Evolutionary conservation across 768 basidiomycete species (phyloP).

Genomic region (Hysterangium stoloniferum): DNA sequence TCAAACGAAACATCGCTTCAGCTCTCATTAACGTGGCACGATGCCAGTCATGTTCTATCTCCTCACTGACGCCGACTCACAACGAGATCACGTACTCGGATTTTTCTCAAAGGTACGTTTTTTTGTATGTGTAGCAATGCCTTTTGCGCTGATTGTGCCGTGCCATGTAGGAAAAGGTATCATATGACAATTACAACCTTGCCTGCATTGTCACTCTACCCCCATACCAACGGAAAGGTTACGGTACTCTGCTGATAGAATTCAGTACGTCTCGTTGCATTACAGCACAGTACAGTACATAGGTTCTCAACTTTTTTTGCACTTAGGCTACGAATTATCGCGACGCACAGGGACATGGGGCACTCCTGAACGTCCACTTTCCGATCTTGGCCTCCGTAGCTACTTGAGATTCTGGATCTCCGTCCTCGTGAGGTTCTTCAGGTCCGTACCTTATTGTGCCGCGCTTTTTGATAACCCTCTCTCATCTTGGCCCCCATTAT

Average conservation of each 20-base stretch:
- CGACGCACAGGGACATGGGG: conserved; percentile 71
- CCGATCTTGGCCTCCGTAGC: conserved; percentile 84
- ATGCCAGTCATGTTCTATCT: conserved; percentile 82
- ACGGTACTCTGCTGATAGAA: conserved; percentile 94
- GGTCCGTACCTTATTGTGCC: conserved; percentile 45
- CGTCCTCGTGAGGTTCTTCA: conserved; percentile 75
- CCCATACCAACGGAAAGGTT: conserved; percentile 83
- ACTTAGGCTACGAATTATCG: conserved; percentile 85
- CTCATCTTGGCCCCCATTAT: not conserved
- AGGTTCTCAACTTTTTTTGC: not conserved
- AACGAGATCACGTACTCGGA: conserved; percentile 72
- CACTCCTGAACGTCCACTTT: conserved; percentile 91
- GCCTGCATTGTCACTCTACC: conserved; percentile 95
- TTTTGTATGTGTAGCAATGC: not conserved
- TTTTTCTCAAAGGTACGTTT: conserved; percentile 59
- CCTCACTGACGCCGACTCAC: conserved; percentile 74
- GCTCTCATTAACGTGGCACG: not conserved
- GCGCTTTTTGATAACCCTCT: too few species aligned
- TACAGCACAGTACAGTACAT: not conserved
- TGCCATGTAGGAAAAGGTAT: conserved; percentile 70
- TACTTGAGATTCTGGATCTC: conserved; percentile 88
- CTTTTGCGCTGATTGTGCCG: not conserved
- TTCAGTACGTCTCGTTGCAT: conserved; percentile 63
- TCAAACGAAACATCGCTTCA: too few species aligned
- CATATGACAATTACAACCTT: conserved; percentile 95